phyloP scores from a whole-genome alignment of 805 yeast genomes.

The Monosporozyma siamensis region DNA sequence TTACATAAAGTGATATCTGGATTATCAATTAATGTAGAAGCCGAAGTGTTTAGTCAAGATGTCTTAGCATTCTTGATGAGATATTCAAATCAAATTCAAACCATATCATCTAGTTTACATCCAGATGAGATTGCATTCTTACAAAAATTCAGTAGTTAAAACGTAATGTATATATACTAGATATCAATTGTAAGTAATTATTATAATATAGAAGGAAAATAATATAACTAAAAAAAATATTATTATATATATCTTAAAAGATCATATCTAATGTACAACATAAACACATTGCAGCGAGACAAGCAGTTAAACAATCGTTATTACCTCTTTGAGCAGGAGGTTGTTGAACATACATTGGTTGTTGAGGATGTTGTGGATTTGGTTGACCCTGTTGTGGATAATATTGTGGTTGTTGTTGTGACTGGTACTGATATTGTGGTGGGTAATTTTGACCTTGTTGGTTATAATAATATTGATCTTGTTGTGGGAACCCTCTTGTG shows the following conservation, averaged over 20 bases:
- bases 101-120: conserved; percentile 11
- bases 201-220: neutral
- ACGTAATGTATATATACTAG: too few species aligned
- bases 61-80: conserved; percentile 21
- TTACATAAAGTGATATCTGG: conserved; percentile 23
- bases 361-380: conserved; percentile 38
- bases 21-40: conserved; percentile 23
- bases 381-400: conserved; percentile 35
- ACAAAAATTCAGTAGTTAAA: conserved; percentile 16
- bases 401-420: conserved; percentile 34
- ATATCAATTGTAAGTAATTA: neutral
- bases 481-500: conserved; percentile 16
- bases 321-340: conserved; percentile 32
- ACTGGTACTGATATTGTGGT: conserved; percentile 32
- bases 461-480: conserved; percentile 7
- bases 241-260: conserved; percentile 25
- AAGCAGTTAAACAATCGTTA: conserved; percentile 41
- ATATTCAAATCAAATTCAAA: conserved; percentile 16
- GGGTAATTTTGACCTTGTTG: too few species aligned
- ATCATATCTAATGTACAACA: conserved; percentile 47
- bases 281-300: conserved; percentile 46
- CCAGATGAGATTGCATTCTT: conserved; percentile 20
- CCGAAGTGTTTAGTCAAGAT: conserved; percentile 23
- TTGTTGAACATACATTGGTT: conserved; percentile 46
- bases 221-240: neutral